Base-by-base conservation (phyloP, 2,329 filamentous ascomycete genomes). In the Curvularia sp. region DNA sequence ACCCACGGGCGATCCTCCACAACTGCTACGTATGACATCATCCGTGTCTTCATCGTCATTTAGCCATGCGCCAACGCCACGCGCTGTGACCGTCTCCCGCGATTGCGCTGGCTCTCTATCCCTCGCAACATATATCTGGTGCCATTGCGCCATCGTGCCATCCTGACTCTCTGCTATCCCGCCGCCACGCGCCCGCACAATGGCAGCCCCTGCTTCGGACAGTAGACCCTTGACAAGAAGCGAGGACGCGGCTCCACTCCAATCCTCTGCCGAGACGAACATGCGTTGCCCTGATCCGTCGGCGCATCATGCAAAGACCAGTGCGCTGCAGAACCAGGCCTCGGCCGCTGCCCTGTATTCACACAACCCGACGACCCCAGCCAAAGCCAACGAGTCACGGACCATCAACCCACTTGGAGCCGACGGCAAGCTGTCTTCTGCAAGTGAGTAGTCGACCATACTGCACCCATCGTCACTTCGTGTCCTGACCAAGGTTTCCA, bases 341-440 rank as follows among this genome's bases (percentile, higher is more conserved):
- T 86, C 86, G n/a, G 83, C 82, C 10, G 85, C 87, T 59, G 87
- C 87, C 5, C 76, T 89, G 13, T 85, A 85, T 71, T 83, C 80
- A 48, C 84, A 82, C 13, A 79, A 81, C 46, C 69, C 73, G 25
- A 67, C 68, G 12, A 67, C 64, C 67, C 52, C 72, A 57, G 53
- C 45, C 55, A 70, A 57, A 50, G 58, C 68, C 60, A 64, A 61
- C 50, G 62, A 64, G 36, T 54, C 61, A 39, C 60, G 48, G 15
- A 49, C 51, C 50, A 55, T 64, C 51, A 75, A 74, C 46, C 73
- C 78, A 27, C 78, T 86, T 9, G 84, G 82, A 52, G 72, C 79
- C 28, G 80, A 86, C 68, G 80, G 83, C 60, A 86, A 82, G 77
- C 78, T 87, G 28, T 86, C 84, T 4, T 84, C 84, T 48, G 82